Conservation (phyloP, 140 eudicot genomes). For the Erigeron philadelphicus region DNA sequence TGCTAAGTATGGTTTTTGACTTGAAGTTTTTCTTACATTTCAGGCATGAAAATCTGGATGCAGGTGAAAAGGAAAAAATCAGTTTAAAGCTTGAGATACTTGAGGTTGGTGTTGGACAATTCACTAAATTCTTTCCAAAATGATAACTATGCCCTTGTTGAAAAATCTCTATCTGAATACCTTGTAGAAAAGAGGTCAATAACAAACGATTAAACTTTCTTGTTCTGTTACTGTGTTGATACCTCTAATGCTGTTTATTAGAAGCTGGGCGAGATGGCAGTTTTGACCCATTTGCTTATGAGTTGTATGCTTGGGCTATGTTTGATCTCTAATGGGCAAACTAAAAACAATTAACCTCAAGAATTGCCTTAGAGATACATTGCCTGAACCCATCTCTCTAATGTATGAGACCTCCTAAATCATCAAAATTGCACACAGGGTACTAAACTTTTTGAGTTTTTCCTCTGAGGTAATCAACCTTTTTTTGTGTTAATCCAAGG, state of each 20-base stretch:
- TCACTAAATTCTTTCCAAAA: neutral
- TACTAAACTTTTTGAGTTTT: too few species aligned
- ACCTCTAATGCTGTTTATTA: neutral
- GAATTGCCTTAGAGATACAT: neutral
- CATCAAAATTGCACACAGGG: too few species aligned
- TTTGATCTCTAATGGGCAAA: neutral
- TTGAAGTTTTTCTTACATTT: neutral
- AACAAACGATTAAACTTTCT: neutral
- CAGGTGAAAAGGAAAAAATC: slow-evolving; percentile 23
- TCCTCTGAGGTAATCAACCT: too few species aligned
- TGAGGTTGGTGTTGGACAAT: slow-evolving; percentile 24
- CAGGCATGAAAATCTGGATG: slow-evolving; percentile 34
- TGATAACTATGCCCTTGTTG: neutral
- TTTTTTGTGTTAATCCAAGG: too few species aligned
- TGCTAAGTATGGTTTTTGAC: slow-evolving; percentile 3
- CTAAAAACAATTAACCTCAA: too few species aligned
- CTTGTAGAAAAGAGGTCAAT: neutral
- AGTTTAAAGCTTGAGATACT: slow-evolving; percentile 30
- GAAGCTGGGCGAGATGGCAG: neutral
- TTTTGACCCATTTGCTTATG: neutral
- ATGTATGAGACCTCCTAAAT: too few species aligned
- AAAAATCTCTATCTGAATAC: neutral
- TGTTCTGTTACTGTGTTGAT: neutral
- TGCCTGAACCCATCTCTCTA: too few species aligned
- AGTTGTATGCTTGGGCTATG: neutral